Conservation (phyloP, 2,329 filamentous ascomycete species). For the Elsinoe fawcettii region DNA sequence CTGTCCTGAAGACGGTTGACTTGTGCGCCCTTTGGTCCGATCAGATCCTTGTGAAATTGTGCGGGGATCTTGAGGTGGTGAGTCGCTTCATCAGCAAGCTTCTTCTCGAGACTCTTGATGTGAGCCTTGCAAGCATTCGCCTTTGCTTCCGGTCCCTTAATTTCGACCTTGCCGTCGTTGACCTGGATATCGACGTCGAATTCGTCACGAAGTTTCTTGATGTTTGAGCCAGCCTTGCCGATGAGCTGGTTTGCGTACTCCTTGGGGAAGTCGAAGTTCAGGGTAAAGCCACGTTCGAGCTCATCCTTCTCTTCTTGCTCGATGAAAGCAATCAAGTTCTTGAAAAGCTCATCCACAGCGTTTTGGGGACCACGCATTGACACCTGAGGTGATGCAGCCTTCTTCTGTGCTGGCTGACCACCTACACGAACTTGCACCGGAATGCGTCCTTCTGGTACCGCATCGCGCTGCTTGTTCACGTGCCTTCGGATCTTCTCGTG, state of each 20-base stretch:
- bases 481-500: conserved; percentile 57
- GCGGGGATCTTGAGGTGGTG: conserved; percentile 83
- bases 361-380: conserved; percentile 69
- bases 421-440: conserved; percentile 51
- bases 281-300: conserved; percentile 80
- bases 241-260: conserved; percentile 85
- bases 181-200: conserved; percentile 77
- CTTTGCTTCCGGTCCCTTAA: conserved; percentile 93
- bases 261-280: conserved; percentile 87
- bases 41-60: conserved; percentile 89
- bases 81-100: conserved; percentile 83
- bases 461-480: conserved; percentile 49
- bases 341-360: conserved; percentile 61
- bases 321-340: conserved; percentile 70
- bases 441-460: conserved; percentile 41
- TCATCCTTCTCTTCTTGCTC: conserved; percentile 87
- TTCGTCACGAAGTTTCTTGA: conserved; percentile 60
- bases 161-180: conserved; percentile 85
- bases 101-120: conserved; percentile 70
- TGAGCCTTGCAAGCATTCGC: conserved; percentile 77
- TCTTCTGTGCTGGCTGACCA: conserved; percentile 36
- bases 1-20: conserved; percentile 88
- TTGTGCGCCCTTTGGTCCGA: conserved; percentile 77
- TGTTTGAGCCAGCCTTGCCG: conserved; percentile 59
- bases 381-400: conserved; percentile 46